phyloP scores from a whole-genome alignment of 768 basidiomycete species.

The Botryobasidium botryosum region DNA sequence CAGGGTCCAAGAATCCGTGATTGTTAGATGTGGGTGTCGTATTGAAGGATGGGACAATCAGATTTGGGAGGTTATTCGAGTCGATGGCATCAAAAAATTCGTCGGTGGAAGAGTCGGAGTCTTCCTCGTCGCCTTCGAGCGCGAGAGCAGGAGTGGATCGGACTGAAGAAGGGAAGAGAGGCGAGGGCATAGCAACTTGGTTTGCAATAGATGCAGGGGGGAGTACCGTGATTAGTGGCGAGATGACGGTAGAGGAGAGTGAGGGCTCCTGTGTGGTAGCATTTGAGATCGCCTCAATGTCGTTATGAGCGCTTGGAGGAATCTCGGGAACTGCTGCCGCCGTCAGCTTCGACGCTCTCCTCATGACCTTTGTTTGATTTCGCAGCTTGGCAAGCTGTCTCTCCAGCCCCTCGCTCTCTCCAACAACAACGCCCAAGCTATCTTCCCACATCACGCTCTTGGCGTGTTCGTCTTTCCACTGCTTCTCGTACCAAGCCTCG shows the following conservation, averaged over 20 bases:
- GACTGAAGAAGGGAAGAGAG: too few species aligned
- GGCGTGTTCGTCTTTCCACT: constrained; percentile 45
- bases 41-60: too few species aligned
- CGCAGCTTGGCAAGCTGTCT: constrained; percentile 40
- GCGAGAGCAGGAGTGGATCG: too few species aligned
- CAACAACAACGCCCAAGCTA: constrained; percentile 69
- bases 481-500: constrained; percentile 62
- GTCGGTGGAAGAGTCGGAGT: constrained; percentile 53
- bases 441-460: constrained; percentile 74
- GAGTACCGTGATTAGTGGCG: neutral
- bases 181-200: too few species aligned
- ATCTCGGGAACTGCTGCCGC: too few species aligned
- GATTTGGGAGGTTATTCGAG: too few species aligned
- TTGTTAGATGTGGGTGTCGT: too few species aligned
- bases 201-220: neutral
- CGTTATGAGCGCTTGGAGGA: too few species aligned
- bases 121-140: constrained; percentile 17
- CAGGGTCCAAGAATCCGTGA: constrained; percentile 22
- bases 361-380: constrained; percentile 4
- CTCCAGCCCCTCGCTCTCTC: constrained; percentile 74
- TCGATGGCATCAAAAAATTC: constrained; percentile 98
- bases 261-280: too few species aligned
- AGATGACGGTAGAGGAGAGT: too few species aligned
- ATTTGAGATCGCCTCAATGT: too few species aligned
- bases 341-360: constrained; percentile 1